Base-by-base conservation (phyloP, 1,284 basidiomycete species). In the Tausonia pullulans region DNA sequence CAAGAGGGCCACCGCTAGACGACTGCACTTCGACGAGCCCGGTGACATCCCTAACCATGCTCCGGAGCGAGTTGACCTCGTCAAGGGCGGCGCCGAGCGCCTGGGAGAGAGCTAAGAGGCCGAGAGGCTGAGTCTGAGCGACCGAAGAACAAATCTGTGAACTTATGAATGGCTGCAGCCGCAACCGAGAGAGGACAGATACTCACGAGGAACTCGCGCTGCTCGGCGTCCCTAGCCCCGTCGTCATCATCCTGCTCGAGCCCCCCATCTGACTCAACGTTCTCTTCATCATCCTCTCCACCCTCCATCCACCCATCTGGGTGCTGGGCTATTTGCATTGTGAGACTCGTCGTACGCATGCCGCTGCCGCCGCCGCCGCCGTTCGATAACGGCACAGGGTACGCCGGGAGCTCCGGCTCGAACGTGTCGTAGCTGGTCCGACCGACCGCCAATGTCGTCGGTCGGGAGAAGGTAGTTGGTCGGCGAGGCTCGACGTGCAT, bases 251-350 rank as follows among this genome's bases (percentile, higher is more conserved):
- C 51, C 60, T 56, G 16, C 10, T 8, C 13, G 5, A 5, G n/a
- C n/a, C 8, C 43, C 53, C 6, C 40, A 45, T 0, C 53, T 45
- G 9, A 53, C 14, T 40, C 53, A 11, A 40, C 45, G 8, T 43
- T 3, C 14, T 53, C 41, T 2, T 43, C 11, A 4, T 44, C 14
- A 6, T 56, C 54, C 13, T 55, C 55, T 14, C 52, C 46, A 10
- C 51, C 61, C 48, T 62, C 61, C 13, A 14, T 49, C n/a, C 27
- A 27, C 27, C 27, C 27, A 27, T 27, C 27, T 27, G 27, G 27
- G 27, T 27, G 27, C 27, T 62, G 61, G 5, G 61, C 61, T 13
- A 41, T 52, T 55, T 62, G 61, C 61, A 62, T 62, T 46, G 61
- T 62, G n/a, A 62, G 40, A 14, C 54, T 62, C 41, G 61, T 62